Conservation (phyloP, 257 asterid genomes). For the Petunia axillaris region DNA sequence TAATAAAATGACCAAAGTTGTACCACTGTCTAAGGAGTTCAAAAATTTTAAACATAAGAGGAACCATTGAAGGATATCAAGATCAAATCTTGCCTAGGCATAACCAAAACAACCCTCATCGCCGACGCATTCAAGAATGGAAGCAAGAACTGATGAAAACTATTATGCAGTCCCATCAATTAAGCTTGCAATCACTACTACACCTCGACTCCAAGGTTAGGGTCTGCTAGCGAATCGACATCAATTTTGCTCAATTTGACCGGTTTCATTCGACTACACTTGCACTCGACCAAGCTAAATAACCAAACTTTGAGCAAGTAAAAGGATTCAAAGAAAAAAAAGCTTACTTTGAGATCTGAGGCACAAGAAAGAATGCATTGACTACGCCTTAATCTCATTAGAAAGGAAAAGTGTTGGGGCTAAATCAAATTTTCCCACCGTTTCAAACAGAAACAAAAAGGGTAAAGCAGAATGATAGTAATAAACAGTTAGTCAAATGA, state of each 20-base stretch:
- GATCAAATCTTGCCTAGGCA: not conserved
- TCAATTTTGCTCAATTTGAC: not conserved
- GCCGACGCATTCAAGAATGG: not conserved
- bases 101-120: not conserved
- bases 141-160: not conserved
- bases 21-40: not conserved
- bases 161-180: not conserved
- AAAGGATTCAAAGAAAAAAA: not conserved
- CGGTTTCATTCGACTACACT: not conserved
- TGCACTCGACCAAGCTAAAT: conserved; percentile 1
- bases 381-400: conserved; percentile 74
- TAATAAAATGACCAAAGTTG: not conserved
- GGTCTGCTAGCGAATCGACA: not conserved
- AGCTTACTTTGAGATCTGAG: conserved; percentile 66
- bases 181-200: not conserved
- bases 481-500: conserved; percentile 53
- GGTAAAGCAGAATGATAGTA: conserved; percentile 32
- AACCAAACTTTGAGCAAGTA: not conserved
- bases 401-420: conserved; percentile 32
- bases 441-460: conserved; percentile 39
- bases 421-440: conserved; percentile 38
- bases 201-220: not conserved
- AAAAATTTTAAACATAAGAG: not conserved
- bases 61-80: not conserved
- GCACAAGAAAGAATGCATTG: conserved; percentile 81